Base-by-base conservation (phyloP, 2,329 filamentous ascomycete genomes). In the Chaetomium sp. region DNA sequence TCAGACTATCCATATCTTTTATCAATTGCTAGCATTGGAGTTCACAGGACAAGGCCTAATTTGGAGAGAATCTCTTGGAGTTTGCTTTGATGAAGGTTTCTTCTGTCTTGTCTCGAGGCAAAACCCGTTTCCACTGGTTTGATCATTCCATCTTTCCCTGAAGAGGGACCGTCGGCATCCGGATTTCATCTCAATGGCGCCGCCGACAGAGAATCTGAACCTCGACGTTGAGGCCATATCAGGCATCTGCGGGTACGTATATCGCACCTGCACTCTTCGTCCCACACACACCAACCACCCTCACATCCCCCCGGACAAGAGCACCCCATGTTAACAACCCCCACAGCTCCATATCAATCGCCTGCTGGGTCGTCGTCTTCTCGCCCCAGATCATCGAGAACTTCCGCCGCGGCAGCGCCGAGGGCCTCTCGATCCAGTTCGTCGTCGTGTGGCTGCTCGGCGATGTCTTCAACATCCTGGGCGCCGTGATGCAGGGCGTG, bases 361-460 rank as follows among this genome's bases (percentile, higher is more conserved):
- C 93, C 58, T 97, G 93, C 76, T 97, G 95, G 95, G 91, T 98
- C 64, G 92, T 98, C 42, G 95, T 99, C 64, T 99, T 97, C 80
- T 95, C 92, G 0, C 95, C 95, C 2, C 95, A 99, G 72, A 97
- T 99, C 72, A 89, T 97, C 71, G 92, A 97, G 74, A 97, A 97
- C 75, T 97, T 97, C 79, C 89, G 88, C 68, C 87, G 93, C 63
- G 82, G 86, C 70, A 96, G 90, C 49, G 92, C 93, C 64, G 92
- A 97, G 75, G 94, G 93, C 2, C 83, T 98, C 1, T 96, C 92
- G 0, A 85, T 97, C 16, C 89, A 94, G 63, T 99, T 98, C 80
- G 88, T 98, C 74, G 88, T 96, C 66, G 86, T 96, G 72, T 99
- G 95, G 95, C 84, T 97, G 2, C 83, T 89, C 1, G 95, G 95